Evolutionary conservation across 495 filamentous ascomycete species (phyloP).

Genomic region (Pyrenula massariospora): DNA sequence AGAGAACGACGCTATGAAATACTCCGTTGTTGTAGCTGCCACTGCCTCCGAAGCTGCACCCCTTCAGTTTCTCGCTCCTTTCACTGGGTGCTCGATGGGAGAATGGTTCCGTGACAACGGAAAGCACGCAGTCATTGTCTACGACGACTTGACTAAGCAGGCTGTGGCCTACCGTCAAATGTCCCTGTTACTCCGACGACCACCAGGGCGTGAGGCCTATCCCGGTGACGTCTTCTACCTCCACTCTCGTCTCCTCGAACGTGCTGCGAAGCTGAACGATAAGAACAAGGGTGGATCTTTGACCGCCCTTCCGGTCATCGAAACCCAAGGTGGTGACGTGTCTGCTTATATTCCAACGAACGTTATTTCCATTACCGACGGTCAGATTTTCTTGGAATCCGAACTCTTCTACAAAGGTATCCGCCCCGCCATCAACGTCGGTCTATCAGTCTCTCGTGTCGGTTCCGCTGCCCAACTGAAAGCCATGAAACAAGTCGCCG

Average conservation of each 20-base stretch:
- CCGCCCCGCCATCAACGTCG: constrained; percentile 99
- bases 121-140: constrained; percentile 87
- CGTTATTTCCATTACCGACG: constrained; percentile 99
- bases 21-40: constrained; percentile 87
- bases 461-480: constrained; percentile 99
- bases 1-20: constrained; percentile 99
- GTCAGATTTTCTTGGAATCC: constrained; percentile 98
- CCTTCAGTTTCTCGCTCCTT: constrained; percentile 90
- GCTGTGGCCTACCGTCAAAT: constrained; percentile 99
- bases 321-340: constrained; percentile 99
- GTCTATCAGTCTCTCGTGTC: constrained; percentile 99
- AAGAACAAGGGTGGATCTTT: constrained; percentile 93
- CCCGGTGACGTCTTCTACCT: constrained; percentile 99
- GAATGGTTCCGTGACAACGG: constrained; percentile 89
- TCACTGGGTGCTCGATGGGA: constrained; percentile 71
- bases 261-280: constrained; percentile 98
- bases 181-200: constrained; percentile 97
- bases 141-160: constrained; percentile 97
- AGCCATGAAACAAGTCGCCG: constrained; percentile 99
- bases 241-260: constrained; percentile 98
- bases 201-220: constrained; percentile 99
- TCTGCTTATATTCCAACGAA: constrained; percentile 99
- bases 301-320: constrained; percentile 95
- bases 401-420: constrained; percentile 99
- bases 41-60: constrained; percentile 96